Evolutionary conservation across 495 filamentous ascomycete species (phyloP).

Genomic region (Evansstolkia leycettana): DNA sequence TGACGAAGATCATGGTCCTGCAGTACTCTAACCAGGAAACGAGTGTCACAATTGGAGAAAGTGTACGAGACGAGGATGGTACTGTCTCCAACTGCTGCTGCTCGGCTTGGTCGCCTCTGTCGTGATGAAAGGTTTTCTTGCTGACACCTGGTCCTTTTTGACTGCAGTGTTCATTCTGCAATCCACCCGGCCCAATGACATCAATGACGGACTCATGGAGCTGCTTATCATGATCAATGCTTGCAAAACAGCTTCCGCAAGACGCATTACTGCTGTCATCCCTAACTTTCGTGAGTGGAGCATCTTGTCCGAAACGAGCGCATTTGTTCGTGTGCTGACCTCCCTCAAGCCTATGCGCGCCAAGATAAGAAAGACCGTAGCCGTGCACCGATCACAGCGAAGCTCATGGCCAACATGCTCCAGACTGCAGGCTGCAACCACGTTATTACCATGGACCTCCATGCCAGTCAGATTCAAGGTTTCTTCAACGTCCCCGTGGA

Average conservation of each 20-base stretch:
- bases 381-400: slow-evolving; percentile 74
- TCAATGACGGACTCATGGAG: slow-evolving; percentile 99
- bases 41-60: slow-evolving; percentile 92
- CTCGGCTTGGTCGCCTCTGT: not conserved
- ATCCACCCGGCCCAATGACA: slow-evolving; percentile 87
- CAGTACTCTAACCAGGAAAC: slow-evolving; percentile 98
- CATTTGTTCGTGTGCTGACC: no score
- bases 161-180: slow-evolving; percentile 82
- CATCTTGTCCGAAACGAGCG: no score
- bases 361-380: slow-evolving; percentile 99
- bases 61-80: slow-evolving; percentile 94
- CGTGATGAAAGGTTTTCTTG: not conserved
- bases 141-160: slow-evolving; percentile 3
- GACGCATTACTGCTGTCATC: slow-evolving; percentile 83
- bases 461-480: slow-evolving; percentile 55
- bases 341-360: slow-evolving; percentile 94
- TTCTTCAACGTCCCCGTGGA: slow-evolving; percentile 99
- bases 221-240: slow-evolving; percentile 98
- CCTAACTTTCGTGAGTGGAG: slow-evolving; percentile 65
- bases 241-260: slow-evolving; percentile 90
- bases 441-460: slow-evolving; percentile 78
- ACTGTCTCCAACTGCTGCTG: slow-evolving; percentile 9
- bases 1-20: slow-evolving; percentile 84
- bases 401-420: slow-evolving; percentile 94
- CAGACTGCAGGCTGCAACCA: slow-evolving; percentile 85